Evolutionary conservation across 140 eudicot genomes (phyloP).

Genomic region (Senecio squalidus): DNA sequence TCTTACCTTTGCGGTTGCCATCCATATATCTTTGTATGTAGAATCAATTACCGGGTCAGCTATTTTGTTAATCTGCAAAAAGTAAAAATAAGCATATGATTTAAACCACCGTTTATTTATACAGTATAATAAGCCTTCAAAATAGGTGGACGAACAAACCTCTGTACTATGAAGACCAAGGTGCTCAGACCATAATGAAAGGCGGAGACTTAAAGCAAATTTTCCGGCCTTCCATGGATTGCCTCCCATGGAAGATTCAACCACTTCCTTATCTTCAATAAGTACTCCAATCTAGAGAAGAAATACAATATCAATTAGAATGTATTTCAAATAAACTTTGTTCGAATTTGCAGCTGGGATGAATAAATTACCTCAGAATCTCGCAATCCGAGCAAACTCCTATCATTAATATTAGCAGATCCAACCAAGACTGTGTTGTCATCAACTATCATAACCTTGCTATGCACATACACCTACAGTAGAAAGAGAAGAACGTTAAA

Average conservation of each 20-base stretch:
- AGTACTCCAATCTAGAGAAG: conserved; percentile 80
- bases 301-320: background rate
- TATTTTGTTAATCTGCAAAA: conserved; percentile 59
- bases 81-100: conserved; percentile 10
- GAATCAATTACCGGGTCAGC: conserved; percentile 85
- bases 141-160: conserved; percentile 30
- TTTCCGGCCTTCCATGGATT: conserved; percentile 92
- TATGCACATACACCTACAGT: conserved; percentile 82
- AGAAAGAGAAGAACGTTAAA: background rate
- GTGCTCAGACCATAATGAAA: conserved; percentile 94
- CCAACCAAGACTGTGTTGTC: conserved; percentile 75
- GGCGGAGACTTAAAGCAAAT: conserved; percentile 88
- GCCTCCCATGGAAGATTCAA: conserved; percentile 82
- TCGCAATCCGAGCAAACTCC: conserved; percentile 95
- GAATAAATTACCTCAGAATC: conserved; percentile 75
- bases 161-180: conserved; percentile 83
- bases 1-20: conserved; percentile 93
- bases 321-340: background rate
- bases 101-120: background rate
- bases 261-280: conserved; percentile 87
- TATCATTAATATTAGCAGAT: conserved; percentile 88
- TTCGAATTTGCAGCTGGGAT: background rate
- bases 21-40: conserved; percentile 98
- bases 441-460: conserved; percentile 94
- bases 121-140: background rate